Evolutionary conservation across 441 rosid genomes (phyloP), one percentile per base, ranked within the genome.

Genomic region (Metrosideros polymorpha): DNA sequence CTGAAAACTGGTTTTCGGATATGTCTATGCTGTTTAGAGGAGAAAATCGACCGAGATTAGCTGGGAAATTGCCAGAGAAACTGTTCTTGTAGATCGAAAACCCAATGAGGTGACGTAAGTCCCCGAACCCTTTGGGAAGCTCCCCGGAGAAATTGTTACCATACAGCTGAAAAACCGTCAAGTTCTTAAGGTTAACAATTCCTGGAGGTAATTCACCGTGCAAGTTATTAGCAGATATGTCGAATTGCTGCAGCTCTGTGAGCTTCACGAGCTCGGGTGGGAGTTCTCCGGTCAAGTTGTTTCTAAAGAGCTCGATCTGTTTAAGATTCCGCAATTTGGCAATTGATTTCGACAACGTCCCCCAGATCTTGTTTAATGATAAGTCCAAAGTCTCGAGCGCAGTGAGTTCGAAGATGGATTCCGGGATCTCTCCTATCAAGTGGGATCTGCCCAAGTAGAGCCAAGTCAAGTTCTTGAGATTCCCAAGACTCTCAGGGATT

Each of bases 1-100:
- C 99, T 4, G 95, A 89, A 85, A 97, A 94, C 59, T 83, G 87
- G 88, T 97, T 97, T 87, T 97, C 98, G 0, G 99, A 97, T 91
- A 97, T 93, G 89, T 97, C 99, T 63, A 95, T 63, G 56, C 91
- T 93, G 2, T 84, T 88, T 54, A 96, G 84, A 0, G 92, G 94
- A 2, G 98, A 93, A 86, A 93, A 95, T 3, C 92, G 92, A 56
- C 99, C 99, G 3, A 94, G 85, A 86, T 93, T 94, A 7, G 87
- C 88, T 0, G 99, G 99, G 53, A 96, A 94, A 18, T 84, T 82
- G 30, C 98, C 98, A 3, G 98, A 91, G 86, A 95, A 94, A 25
- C 86, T 92, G 95, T 95, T 95, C 75, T 79, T 54, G 56, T 97
- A 97, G 29, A 97, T 90, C 0, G 99, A 96, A 54, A 97, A 86